These are phyloP conservation scores for Pseudocercospora musae DNA, from an alignment of 2,329 filamentous ascomycete genomes.

Conservation along the genomic window DNA sequence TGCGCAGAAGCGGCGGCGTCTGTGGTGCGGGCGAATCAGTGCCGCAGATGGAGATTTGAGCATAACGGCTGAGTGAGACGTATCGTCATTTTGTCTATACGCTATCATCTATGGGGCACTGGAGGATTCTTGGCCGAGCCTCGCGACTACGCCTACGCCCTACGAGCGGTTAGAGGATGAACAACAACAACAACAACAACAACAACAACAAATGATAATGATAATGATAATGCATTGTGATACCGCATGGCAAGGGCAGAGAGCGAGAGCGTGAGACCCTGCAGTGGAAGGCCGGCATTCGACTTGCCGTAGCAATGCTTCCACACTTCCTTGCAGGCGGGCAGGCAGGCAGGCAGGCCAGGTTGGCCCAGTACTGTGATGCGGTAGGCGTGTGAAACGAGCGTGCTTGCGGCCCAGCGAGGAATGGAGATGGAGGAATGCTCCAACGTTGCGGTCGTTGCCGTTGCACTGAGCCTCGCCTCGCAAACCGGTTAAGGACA, in stretches of 20 bases:
- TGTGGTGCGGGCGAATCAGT: not conserved
- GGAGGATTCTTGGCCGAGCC: not conserved
- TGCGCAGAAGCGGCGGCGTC: not conserved
- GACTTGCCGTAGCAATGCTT: not conserved
- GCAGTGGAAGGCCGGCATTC: not conserved
- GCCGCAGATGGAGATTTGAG: not conserved
- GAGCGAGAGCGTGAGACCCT: not conserved
- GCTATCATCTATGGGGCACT: not conserved
- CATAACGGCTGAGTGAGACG: not conserved
- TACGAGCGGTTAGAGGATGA: too few relatives aligned
- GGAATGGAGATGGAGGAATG: not conserved
- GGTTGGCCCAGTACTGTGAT: not conserved
- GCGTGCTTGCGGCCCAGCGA: not conserved
- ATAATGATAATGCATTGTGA: slow-evolving; percentile 3
- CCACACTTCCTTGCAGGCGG: not conserved
- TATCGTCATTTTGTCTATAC: not conserved
- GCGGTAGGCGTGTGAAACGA: not conserved
- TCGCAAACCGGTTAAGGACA: not conserved
- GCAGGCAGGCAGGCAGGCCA: not conserved
- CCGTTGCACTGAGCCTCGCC: not conserved
- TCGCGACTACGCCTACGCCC: not conserved
- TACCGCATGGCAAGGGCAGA: not conserved
- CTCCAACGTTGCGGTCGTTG: not conserved
- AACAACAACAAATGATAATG: too few relatives aligned
- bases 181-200: too few relatives aligned